Conservation (phyloP, 768 basidiomycete genomes). For the Gymnopilus junonius region DNA sequence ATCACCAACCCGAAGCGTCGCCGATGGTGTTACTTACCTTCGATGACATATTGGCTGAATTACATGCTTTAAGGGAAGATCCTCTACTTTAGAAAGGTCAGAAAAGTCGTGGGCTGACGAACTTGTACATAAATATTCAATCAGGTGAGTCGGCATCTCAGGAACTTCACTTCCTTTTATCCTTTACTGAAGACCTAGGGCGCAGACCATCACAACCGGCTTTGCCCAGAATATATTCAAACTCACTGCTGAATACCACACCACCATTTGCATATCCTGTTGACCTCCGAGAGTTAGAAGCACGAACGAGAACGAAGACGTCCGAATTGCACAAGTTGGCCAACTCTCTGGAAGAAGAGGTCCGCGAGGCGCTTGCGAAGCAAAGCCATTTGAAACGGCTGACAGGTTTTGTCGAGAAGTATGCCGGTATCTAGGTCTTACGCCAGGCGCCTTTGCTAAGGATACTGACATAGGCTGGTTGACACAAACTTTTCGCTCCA, state of each 20-base stretch:
- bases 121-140: constrained; percentile 9
- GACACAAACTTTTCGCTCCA: too few relatives aligned
- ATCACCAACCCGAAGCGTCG: not conserved
- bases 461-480: too few relatives aligned
- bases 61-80: constrained; percentile 8
- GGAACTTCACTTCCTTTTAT: not conserved
- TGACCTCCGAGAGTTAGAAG: constrained; percentile 16
- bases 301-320: constrained; percentile 6
- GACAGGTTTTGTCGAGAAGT: constrained; percentile 19
- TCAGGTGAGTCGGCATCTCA: constrained; percentile 10
- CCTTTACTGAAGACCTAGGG: not conserved
- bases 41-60: constrained; percentile 23
- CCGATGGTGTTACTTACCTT: constrained; percentile 14
- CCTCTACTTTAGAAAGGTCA: constrained; percentile 2
- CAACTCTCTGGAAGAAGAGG: constrained; percentile 18
- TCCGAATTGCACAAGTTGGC: constrained; percentile 20
- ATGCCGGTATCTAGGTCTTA: not conserved
- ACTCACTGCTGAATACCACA: constrained; percentile 20
- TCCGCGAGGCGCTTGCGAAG: constrained; percentile 13
- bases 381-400: constrained; percentile 14
- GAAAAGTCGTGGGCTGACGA: constrained; percentile 19
- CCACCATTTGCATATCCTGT: constrained; percentile 24
- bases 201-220: constrained; percentile 19
- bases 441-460: too few relatives aligned
- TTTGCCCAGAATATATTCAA: constrained; percentile 18